These are phyloP conservation scores for Candida vartiovaarae DNA, from an alignment of 805 yeast genomes.

Conservation along the genomic window DNA sequence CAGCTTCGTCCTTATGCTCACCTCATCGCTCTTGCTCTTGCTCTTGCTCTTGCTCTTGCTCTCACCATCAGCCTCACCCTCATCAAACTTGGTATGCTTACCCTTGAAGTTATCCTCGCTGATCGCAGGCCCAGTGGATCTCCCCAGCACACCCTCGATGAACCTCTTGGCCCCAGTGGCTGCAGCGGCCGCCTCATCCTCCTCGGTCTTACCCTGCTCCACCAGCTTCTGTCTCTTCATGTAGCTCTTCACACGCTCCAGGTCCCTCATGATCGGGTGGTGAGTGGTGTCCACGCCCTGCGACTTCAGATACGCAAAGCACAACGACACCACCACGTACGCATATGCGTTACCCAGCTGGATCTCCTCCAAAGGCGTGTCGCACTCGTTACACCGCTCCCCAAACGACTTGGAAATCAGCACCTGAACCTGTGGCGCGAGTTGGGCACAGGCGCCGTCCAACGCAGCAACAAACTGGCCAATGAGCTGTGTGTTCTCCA, in stretches of 20 bases:
- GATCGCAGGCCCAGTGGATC: conserved; percentile 41
- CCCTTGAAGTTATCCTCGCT: conserved; percentile 46
- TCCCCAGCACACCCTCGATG: conserved; percentile 37
- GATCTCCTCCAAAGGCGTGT: conserved; percentile 23
- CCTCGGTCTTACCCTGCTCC: conserved; percentile 16
- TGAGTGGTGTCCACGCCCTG: conserved; percentile 47
- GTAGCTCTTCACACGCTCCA: conserved; percentile 59
- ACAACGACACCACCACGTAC: conserved; percentile 45
- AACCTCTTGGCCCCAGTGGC: conserved; percentile 39
- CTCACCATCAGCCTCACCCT: conserved; percentile 11
- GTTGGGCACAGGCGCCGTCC: conserved; percentile 29
- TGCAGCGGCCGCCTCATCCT: conserved; percentile 18
- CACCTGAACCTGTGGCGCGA: conserved; percentile 30
- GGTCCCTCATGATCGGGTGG: conserved; percentile 63
- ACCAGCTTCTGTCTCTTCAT: conserved; percentile 44
- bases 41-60: conserved; percentile 4
- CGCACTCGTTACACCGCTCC: conserved; percentile 26
- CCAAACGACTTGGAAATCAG: conserved; percentile 33
- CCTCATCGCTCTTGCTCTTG: conserved; percentile 1
- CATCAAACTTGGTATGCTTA: conserved; percentile 43
- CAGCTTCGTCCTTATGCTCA: not conserved
- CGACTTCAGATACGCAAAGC: conserved; percentile 53
- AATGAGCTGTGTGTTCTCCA: conserved; percentile 42
- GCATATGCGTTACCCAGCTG: conserved; percentile 7
- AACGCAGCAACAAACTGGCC: conserved; percentile 33